phyloP scores from a whole-genome alignment of 2,329 filamentous ascomycete genomes.

The Cercospora sp. region DNA sequence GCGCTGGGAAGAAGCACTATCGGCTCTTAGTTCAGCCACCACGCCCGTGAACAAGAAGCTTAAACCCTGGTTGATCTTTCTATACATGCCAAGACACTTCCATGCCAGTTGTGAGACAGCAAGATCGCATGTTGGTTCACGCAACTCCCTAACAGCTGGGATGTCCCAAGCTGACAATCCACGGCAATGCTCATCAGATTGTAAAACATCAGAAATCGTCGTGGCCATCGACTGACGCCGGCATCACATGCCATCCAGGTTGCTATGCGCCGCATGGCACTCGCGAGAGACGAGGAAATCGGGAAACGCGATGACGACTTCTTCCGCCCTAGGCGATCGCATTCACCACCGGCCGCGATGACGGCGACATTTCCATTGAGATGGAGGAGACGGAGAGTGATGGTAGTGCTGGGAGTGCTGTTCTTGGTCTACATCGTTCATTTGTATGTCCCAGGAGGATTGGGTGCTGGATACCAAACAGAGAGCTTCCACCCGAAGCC shows the following conservation, averaged over 20 bases:
- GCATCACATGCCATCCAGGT: constrained; percentile 7
- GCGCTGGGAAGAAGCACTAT: not conserved
- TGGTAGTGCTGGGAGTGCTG: constrained; percentile 22
- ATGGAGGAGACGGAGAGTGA: constrained; percentile 54
- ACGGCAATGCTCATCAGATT: not conserved
- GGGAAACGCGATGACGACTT: constrained; percentile 66
- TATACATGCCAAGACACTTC: constrained; percentile 1
- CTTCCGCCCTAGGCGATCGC: constrained; percentile 36
- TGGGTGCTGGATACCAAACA: not conserved
- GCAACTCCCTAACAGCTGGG: not conserved
- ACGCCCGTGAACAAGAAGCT: constrained; percentile 1
- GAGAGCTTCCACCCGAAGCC: constrained; percentile 6
- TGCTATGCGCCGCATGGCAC: constrained; percentile 20
- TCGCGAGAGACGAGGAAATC: constrained; percentile 59
- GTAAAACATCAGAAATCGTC: not conserved
- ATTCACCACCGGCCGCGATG: constrained; percentile 20
- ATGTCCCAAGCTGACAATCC: not conserved
- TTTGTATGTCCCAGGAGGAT: constrained; percentile 14
- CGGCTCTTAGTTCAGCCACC: not conserved
- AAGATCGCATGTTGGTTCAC: not conserved
- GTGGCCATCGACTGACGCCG: not conserved
- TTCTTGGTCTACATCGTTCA: constrained; percentile 14
- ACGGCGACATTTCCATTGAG: constrained; percentile 33
- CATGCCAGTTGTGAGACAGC: not conserved
- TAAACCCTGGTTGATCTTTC: not conserved